These are phyloP conservation scores for Fusarium sp. DNA, from an alignment of 2,329 filamentous ascomycete genomes.

Conservation along the genomic window DNA sequence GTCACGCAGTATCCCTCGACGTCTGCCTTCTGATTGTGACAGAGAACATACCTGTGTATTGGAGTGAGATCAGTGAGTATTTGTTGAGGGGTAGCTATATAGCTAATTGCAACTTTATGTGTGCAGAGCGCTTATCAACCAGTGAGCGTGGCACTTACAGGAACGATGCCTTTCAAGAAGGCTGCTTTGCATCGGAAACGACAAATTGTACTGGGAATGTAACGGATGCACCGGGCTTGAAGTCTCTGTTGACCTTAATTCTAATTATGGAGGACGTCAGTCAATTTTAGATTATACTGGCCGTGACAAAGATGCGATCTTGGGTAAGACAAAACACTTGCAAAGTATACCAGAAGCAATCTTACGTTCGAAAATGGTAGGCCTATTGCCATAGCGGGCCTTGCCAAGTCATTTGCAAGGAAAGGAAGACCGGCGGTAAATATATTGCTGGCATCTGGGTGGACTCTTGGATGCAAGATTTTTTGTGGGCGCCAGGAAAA, in stretches of 20 bases:
- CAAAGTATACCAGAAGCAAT: not conserved
- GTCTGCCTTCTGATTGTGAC: accelerated
- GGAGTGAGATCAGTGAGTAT: accelerated
- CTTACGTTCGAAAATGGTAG: not conserved
- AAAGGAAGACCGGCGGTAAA: accelerated
- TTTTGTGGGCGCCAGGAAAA: not conserved
- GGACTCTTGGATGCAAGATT: not conserved
- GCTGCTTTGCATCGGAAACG: not conserved
- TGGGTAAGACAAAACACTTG: not conserved
- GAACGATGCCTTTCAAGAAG: not conserved
- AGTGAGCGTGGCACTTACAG: not conserved
- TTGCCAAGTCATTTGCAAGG: not conserved
- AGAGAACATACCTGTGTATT: not conserved
- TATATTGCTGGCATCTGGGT: slow-evolving; percentile 1
- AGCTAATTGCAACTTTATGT: accelerated
- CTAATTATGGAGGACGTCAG: accelerated
- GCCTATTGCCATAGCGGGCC: not conserved
- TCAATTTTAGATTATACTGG: not conserved
- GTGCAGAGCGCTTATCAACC: not conserved
- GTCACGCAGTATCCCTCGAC: not conserved
- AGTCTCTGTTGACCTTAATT: accelerated
- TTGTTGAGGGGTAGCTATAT: accelerated
- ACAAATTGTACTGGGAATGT: not conserved
- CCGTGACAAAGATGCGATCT: too few species aligned
- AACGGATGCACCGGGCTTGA: not conserved